Evolutionary conservation across 495 filamentous ascomycete species (phyloP), one percentile per base, ranked within the genome.

Genomic region (Aspergillus diversus): DNA sequence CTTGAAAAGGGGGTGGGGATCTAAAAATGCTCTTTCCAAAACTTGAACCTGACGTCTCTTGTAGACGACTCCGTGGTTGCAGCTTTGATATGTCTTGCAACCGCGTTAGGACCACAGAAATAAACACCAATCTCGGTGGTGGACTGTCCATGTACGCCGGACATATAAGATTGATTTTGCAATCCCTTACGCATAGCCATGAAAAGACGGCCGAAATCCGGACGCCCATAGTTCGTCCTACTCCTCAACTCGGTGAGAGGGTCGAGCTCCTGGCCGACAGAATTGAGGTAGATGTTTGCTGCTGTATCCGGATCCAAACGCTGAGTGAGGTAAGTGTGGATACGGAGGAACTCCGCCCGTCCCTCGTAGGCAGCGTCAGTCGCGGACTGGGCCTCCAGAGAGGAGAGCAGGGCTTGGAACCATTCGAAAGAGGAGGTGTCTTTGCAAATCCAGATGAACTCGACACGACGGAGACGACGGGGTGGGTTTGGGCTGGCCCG

Each of bases 381-480:
- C 54, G 88, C 83, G 39, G 87, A 90, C 71, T 99, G 95, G 35
- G 87, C 80, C 70, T 99, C 95, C n/a, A 99, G 89, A 0, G 90
- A 93, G 5, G 89, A 91, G 11, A 99, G 86, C 5, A 99, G 89
- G 11, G 89, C 89, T 74, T 99, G 96, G 80, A 99, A 99, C 95
- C 95, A 99, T 79, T 98, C 95, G 73, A 99, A 99, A 1, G 94
- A 97, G 42, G 82, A 87, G 3, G 93, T 98, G 69, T 99, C 94
- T 73, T 90, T 96, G 84, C 96, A 98, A 59, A 98, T 88, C 95
- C 95, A 99, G 80, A 98, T 97, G 76, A 99, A 98, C 74, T 99
- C 95, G 16, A 99, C 93, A 74, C 95, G 89, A 56, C 93, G 89
- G 46, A 99, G 85, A 71, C 96, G 91, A 34, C 85, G 87, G 0